Base-by-base conservation (phyloP, 495 filamentous ascomycete genomes). In the Astrothelium subdiscretum region DNA sequence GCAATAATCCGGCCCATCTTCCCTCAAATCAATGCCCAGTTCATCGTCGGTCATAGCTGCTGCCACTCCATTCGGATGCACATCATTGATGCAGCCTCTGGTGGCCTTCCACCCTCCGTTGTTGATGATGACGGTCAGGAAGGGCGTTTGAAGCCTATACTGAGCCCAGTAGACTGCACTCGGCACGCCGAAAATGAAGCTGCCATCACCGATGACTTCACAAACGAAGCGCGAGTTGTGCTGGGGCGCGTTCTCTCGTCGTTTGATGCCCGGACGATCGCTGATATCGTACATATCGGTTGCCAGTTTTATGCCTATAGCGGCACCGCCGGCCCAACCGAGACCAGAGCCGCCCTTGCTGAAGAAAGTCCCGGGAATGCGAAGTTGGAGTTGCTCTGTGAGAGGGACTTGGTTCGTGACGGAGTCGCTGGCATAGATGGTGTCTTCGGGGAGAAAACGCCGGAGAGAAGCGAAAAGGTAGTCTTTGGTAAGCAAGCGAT, bases 41-140 rank as follows among this genome's bases (percentile, higher is more conserved):
- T 31, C 62, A 11, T 61, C 62, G 26, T 63, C 57, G 6, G 58
- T 63, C 38, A 32, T 26, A 18, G 40, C 18, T 11, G 38, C 57
- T 0, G 62, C 62, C 13, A 59, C 18, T 26, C 62, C 62, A 26
- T 22, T 26, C 40, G 62, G 62, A 48, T 63, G 62, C 13, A 63
- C 62, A 51, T 59, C 54, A 18, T 48, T 18, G 26, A 60, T 60
- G 27, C 58, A 26, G 2, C 20, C 18, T 31, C 62, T 61, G n/a
- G 91, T 91, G 0, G 91, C 91, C 68, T 96, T 90, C 90, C 90
- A 96, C 62, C 91, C 85, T 85, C 54, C 60, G 26, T 75, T 77
- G 48, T 76, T 75, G 20, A 74, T 61, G 24, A 76, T 71, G 51
- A 77, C 66, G 0, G 73, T 75, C 15, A 77, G 32, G 44, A 75